Conservation (phyloP, 495 filamentous ascomycete species). For the Trichoderma parareesei region DNA sequence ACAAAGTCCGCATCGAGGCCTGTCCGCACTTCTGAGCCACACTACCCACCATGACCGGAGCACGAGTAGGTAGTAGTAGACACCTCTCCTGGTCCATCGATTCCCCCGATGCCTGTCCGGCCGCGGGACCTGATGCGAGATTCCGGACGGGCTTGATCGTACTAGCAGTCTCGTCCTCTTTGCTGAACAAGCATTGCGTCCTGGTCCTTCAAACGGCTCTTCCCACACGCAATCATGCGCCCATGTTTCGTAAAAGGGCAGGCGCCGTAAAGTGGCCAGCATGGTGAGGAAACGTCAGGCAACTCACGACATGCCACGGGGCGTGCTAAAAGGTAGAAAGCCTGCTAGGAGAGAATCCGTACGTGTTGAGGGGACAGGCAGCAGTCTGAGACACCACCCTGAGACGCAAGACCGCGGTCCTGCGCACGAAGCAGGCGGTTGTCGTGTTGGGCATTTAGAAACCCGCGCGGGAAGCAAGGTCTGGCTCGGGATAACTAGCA, state of each 20-base stretch:
- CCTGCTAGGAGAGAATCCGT: neutral
- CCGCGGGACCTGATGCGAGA: neutral
- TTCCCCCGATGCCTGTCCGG: neutral
- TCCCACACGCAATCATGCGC: neutral
- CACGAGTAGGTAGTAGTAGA: neutral
- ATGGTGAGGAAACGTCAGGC: neutral
- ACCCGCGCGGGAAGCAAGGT: neutral
- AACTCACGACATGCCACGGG: neutral
- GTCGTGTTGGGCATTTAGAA: neutral
- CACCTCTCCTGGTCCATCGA: neutral
- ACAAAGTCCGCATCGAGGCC: no score
- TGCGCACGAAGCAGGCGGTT: no score
- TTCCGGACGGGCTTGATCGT: neutral
- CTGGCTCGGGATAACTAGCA: neutral
- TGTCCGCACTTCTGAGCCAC: no score
- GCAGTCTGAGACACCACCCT: neutral
- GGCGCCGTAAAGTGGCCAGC: neutral
- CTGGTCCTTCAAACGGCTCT: neutral
- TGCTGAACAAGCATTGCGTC: neutral
- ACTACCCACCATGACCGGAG: neutral
- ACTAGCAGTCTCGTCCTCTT: neutral
- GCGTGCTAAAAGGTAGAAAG: neutral
- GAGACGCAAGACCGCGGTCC: neutral
- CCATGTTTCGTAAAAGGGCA: neutral
- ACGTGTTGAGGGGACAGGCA: neutral